Evolutionary conservation across 768 basidiomycete species (phyloP).

Genomic region (Kockovaella imperatae): DNA sequence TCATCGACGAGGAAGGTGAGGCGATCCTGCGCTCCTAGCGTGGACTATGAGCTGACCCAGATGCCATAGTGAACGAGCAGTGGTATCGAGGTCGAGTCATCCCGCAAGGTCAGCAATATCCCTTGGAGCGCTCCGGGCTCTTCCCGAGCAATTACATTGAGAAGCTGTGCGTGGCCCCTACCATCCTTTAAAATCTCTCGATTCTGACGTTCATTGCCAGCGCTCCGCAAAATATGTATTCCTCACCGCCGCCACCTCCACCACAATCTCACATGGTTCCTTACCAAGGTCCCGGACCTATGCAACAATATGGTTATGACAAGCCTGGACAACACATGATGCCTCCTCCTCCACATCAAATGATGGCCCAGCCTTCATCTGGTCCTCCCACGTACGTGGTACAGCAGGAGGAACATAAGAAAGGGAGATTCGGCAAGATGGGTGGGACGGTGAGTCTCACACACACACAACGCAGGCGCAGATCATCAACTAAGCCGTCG

Average conservation of each 20-base stretch:
- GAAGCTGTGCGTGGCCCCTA: slow-evolving; percentile 22
- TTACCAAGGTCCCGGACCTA: slow-evolving; percentile 11
- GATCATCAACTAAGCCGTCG: slow-evolving; percentile 1
- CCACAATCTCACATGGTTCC: slow-evolving; percentile 19
- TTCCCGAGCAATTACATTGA: slow-evolving; percentile 38
- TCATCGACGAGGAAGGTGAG: slow-evolving; percentile 58
- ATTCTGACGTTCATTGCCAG: no score
- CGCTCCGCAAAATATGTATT: no score
- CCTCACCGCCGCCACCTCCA: slow-evolving; percentile 13
- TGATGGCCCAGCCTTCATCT: neutral
- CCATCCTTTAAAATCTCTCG: no score
- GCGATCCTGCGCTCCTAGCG: slow-evolving; percentile 7
- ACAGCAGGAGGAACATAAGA: slow-evolving; percentile 15
- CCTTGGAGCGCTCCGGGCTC: slow-evolving; percentile 26
- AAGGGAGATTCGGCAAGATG: slow-evolving; percentile 29
- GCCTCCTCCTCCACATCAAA: slow-evolving; percentile 11
- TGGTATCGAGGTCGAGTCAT: slow-evolving; percentile 59
- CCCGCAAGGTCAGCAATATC: slow-evolving; percentile 22
- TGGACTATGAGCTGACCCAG: slow-evolving; percentile 59
- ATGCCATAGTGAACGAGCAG: slow-evolving; percentile 56
- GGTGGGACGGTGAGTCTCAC: slow-evolving; percentile 23
- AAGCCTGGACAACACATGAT: slow-evolving; percentile 15
- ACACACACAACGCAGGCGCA: neutral
- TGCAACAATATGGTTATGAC: slow-evolving; percentile 6
- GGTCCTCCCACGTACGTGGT: slow-evolving; percentile 7